These are phyloP conservation scores for Kwoniella dejecticola DNA, from an alignment of 768 basidiomycete genomes.

Conservation along the genomic window DNA sequence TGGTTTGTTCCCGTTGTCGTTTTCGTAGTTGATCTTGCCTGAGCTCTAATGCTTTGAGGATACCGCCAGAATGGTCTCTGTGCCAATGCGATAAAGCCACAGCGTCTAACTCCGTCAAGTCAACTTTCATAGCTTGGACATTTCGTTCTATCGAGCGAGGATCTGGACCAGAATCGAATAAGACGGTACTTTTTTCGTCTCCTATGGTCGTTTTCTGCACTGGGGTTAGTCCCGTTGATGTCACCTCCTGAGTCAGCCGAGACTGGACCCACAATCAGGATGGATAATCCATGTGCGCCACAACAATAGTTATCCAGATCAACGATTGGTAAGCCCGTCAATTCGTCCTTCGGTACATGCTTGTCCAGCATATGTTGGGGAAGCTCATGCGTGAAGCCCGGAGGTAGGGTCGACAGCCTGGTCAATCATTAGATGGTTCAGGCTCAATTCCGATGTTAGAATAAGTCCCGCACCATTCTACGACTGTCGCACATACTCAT, in stretches of 20 bases:
- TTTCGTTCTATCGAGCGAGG: constrained; percentile 74
- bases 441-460: background rate
- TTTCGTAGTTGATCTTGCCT: background rate
- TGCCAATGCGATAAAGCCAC: constrained; percentile 78
- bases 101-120: constrained; percentile 63
- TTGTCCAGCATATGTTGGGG: constrained; percentile 62
- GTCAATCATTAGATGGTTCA: background rate
- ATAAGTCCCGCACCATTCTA: constrained; percentile 68
- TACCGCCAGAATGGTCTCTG: constrained; percentile 71
- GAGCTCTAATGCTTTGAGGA: constrained; percentile 55
- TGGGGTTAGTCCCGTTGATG: background rate
- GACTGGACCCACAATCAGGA: constrained; percentile 71
- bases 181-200: constrained; percentile 60
- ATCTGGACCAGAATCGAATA: constrained; percentile 86
- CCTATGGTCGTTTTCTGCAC: constrained; percentile 65
- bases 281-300: constrained; percentile 84
- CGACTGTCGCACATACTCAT: no score
- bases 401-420: constrained; percentile 78
- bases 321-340: constrained; percentile 65
- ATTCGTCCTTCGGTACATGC: constrained; percentile 57
- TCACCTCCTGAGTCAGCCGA: no score
- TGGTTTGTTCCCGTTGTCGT: background rate
- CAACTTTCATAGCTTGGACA: constrained; percentile 64
- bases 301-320: constrained; percentile 74
- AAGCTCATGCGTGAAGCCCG: constrained; percentile 74